Evolutionary conservation across 352 stramenopile genomes (phyloP).

Genomic region (Globisporangium spiculum): DNA sequence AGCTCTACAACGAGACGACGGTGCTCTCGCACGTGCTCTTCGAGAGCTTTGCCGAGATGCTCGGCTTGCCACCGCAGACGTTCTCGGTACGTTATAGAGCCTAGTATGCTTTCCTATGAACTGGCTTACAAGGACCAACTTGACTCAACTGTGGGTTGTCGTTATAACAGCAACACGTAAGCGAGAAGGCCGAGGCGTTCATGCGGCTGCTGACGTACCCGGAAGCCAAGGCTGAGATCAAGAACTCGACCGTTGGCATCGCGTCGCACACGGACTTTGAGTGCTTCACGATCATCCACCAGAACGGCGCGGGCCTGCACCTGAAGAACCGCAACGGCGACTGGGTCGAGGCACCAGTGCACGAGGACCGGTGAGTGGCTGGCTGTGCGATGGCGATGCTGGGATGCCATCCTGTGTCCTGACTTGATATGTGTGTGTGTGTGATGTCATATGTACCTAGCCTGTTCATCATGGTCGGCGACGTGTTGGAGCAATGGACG

Average conservation of each 20-base stretch:
- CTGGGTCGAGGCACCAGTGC: slow-evolving; percentile 74
- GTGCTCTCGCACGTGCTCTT: slow-evolving; percentile 66
- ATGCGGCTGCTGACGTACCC: slow-evolving; percentile 80
- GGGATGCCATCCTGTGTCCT: neutral
- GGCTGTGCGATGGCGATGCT: neutral
- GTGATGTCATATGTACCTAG: slow-evolving; percentile 9
- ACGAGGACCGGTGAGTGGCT: slow-evolving; percentile 46
- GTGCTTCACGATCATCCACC: slow-evolving; percentile 85
- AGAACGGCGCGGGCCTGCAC: slow-evolving; percentile 73
- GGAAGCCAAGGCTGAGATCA: slow-evolving; percentile 34
- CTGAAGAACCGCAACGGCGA: slow-evolving; percentile 50
- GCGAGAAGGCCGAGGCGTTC: slow-evolving; percentile 67
- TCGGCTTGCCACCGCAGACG: slow-evolving; percentile 49
- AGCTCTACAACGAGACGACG: slow-evolving; percentile 71
- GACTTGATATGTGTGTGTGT: slow-evolving; percentile 4
- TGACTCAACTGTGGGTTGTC: neutral
- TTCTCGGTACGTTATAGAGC: slow-evolving; percentile 42
- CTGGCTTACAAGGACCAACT: neutral
- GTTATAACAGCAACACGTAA: slow-evolving; percentile 54
- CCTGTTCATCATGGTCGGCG: slow-evolving; percentile 77
- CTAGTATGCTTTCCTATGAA: neutral
- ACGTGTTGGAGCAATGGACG: slow-evolving; percentile 82
- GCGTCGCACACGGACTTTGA: slow-evolving; percentile 84
- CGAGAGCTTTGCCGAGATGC: slow-evolving; percentile 78
- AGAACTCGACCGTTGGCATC: slow-evolving; percentile 73